Base-by-base conservation (phyloP, 2,329 filamentous ascomycete genomes). In the Blastomyces silverae region DNA sequence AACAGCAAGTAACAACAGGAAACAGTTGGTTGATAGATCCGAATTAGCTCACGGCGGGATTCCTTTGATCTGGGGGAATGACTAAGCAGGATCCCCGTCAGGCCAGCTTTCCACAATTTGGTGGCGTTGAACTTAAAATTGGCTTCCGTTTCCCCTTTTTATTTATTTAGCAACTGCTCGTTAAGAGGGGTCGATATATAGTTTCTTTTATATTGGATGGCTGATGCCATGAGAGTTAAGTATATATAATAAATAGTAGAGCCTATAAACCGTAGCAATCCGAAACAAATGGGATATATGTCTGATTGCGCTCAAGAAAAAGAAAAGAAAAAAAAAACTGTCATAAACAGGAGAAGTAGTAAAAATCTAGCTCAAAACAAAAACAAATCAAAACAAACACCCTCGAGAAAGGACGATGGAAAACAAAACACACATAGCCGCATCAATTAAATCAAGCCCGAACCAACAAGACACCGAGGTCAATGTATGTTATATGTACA, bases 361-460 rank as follows among this genome's bases (percentile, higher is more conserved):
- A 57, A 57, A 39, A 59, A 44, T 59, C 56, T 42, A 25, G n/a
- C 34, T 39, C 42, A 44, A 6, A 58, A 10, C 1, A 13, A 39
- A 42, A 20, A 25, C n/a, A 58, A 3, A 58, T 17, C 10, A 52
- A 11, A 3, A 58, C 25, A 20, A 52, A 11, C 11, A 20, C 11
- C n/a, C 56, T 44, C 22, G 7, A 20, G 55, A 39, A 22, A 39
- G 3, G 28, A 44, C 13, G 56, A 44, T 15, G 37, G 44, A 28
- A 37, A 44, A 44, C 15, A 11, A 25, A 48, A 8, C 25, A 61
- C 20, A 60, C 59, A 50, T 61, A 15, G 48, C 2, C 25, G 44
- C 44, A 50, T 61, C 44, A 61, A 48, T 61, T 61, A 61, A 37
- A 61, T n/a, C 17, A 61, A 61, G 25, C 59, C 59, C 59, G 59